Evolutionary conservation across 768 basidiomycete genomes (phyloP), one percentile per base, ranked within the genome.

Genomic region (Psilocybe subaeruginosa): DNA sequence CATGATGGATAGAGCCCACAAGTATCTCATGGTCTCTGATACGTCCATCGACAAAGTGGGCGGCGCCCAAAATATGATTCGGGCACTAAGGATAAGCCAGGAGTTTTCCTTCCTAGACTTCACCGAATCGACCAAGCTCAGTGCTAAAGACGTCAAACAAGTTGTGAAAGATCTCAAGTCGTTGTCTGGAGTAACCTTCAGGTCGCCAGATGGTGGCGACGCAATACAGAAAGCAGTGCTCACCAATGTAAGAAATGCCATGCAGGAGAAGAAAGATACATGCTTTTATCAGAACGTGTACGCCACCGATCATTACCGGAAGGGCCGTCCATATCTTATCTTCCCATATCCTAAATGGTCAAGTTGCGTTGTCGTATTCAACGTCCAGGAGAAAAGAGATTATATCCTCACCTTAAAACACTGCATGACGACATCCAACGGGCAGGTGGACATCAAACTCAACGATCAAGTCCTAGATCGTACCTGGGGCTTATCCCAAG

Each of bases 41-140:
- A 30, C 2, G 2, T 56, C 60, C 6, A 43, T 55, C 54, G 6
- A 48, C 7, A 30, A 54, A 7, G 19, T 61, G 1, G 54, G 60
- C 8, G 60, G 60, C 1, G 45, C 14, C 1, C 46, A 50, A 41
- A 61, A 61, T 43, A 49, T 51, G 54, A 33, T 50, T 29, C 54
- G 60, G 16, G 60, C 54, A 12, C 48, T 61, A 5, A 61, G 8
- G 35, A 56, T 54, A 19, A 61, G 60, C 30, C 60, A 56, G 43
- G 23, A 48, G 7, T 61, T 56, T 43, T 11, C 37, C 17, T 56
- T 39, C 19, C 48, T 61, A 46, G 60, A 61, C 54, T 49, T 61
- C 31, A 12, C 8, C 16, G 19, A 8, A n/a, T 33, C 46, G 47
- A 41, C 45, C 14, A 17, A 16, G 9, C 5, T 61, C 19, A 56